Base-by-base conservation (phyloP, 1,284 basidiomycete genomes). In the Puccinia coronata region DNA sequence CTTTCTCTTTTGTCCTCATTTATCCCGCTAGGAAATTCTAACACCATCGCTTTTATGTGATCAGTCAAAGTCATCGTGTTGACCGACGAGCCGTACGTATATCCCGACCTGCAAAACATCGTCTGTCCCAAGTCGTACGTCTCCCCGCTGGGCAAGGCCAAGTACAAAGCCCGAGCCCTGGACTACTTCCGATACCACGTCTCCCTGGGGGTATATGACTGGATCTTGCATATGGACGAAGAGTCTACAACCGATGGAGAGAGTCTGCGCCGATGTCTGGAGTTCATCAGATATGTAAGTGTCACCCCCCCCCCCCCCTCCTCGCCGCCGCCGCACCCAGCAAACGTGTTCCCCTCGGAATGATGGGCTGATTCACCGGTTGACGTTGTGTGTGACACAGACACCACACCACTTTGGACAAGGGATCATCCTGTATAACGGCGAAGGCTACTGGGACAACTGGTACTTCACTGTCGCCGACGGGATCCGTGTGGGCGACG, bases 381-480 rank as follows among this genome's bases (percentile, higher is more conserved):
- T 73, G 20, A 61, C 18, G 6, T 25, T 47, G n/a, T 25, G 11
- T 41, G 28, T 67, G 14, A 20, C 16, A 23, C 83, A 84, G 84
- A 87, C 86, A 36, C 84, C 85, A n/a, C 86, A 86, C 51, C 86
- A 87, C 82, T 86, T 87, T 82, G 87, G 87, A 47, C 87, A 87
- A 84, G 87, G 87, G 61, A 87, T 87, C 82, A 87, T 87, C 74
- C 84, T 87, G 55, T 87, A 87, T 84, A 87, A 87, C 82, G 87
- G 87, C 43, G 86, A 86, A 84, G 86, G 86, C 20, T 87, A 86
- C 83, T 87, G 86, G 86, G 85, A 85, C 82, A 87, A 87, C 83
- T 87, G 87, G 87, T 86, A 86, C 84, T 87, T 87, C 77, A 86
- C 86, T n/a, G 86, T 87, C 11, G 87, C 87, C 31, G 87, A 87